These are phyloP conservation scores for Torulaspora maleeae DNA, from an alignment of 805 yeast species.

Conservation along the genomic window DNA sequence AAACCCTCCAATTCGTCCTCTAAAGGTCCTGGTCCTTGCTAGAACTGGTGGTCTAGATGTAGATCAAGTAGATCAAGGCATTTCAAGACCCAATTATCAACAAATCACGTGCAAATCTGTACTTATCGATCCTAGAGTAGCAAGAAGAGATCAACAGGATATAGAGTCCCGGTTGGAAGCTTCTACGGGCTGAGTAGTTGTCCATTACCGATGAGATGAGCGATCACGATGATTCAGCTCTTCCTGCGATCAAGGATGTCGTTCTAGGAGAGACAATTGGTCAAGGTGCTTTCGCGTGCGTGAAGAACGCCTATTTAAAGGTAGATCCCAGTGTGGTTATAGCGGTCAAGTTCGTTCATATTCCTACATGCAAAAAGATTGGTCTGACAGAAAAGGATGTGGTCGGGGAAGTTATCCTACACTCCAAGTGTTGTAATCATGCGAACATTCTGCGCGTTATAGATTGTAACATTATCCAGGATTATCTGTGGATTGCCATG, in stretches of 20 bases:
- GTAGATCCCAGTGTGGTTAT: constrained; percentile 39
- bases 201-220: neutral
- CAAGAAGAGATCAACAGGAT: neutral
- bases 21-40: neutral
- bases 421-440: constrained; percentile 53
- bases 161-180: neutral
- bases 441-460: constrained; percentile 54
- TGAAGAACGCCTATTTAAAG: constrained; percentile 45
- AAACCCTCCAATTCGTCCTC: neutral
- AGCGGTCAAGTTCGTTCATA: constrained; percentile 57
- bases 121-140: neutral
- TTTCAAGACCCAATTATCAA: neutral
- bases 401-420: constrained; percentile 54
- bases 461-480: constrained; percentile 49
- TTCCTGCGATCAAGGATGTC: constrained; percentile 47
- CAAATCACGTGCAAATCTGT: neutral
- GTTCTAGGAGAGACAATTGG: constrained; percentile 53
- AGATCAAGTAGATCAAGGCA: neutral
- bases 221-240: constrained; percentile 14
- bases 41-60: neutral
- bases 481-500: constrained; percentile 62
- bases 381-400: constrained; percentile 41
- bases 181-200: neutral
- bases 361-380: constrained; percentile 34
- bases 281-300: constrained; percentile 64